Base-by-base conservation (phyloP, 225 moss, liverwort and hornwort genomes). In the Bryoerythrophyllum caledonicum region DNA sequence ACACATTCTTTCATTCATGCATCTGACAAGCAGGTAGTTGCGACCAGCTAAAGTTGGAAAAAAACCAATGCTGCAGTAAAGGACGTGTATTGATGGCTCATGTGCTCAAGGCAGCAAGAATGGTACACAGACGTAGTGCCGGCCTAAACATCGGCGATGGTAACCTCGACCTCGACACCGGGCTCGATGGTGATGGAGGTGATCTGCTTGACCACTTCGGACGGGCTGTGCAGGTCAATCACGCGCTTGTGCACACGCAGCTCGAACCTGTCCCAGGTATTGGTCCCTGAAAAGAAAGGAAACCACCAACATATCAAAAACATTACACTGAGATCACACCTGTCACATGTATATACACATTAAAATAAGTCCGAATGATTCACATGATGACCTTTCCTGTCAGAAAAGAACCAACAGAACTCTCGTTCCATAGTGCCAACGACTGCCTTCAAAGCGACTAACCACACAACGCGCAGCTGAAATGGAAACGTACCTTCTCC, bases 151-250 rank as follows among this genome's bases (percentile, higher is more conserved):
- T 89, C 89, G 8, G 86, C 86, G 61, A 89, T 89, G 19, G 89
- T 89, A 59, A 89, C 89, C 86, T 89, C 89, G 10, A 89, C 89
- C 84, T 89, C 89, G 35, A 89, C 89, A 79, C 89, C 92, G 54
- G 92, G 90, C 65, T 92, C 92, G 26, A 92, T 92, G 32, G 92
- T 92, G 88, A 92, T 92, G 35, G 89, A 90, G 35, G 92, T 92
- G 28, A 92, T 92, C 81, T 92, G 92, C 86, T 92, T 92, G 30
- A 92, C 92, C 51, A 92, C 92, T 83, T 92, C 90, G 15, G 92
- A 90, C 17, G 92, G 92, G 62, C 90, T 92, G 78, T 92, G 92
- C 71, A 92, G 68, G 59, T 92, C 92, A 60, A 90, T 92, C 59
- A 92, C 90, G 32, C 92, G 92, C 85, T 92, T 92, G 86, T 92